Conservation (phyloP, 164 flowering plant genomes). For the Tetrastigma voinierianum region DNA sequence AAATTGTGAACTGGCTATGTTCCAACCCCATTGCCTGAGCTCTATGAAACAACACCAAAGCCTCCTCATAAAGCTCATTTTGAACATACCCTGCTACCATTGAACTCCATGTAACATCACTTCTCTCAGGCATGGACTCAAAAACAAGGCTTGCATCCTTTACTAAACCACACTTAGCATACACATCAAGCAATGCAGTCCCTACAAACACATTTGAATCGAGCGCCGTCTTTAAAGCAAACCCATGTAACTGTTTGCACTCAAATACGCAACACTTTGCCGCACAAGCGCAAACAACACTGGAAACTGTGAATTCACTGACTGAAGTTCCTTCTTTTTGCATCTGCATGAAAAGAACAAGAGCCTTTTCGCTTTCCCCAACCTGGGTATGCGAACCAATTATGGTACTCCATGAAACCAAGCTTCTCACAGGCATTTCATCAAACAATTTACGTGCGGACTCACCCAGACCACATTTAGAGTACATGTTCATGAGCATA, state of each 20-base stretch:
- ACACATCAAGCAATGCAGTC: slow-evolving; percentile 82
- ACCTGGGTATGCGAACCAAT: slow-evolving; percentile 53
- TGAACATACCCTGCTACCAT: slow-evolving; percentile 82
- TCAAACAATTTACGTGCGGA: slow-evolving; percentile 68
- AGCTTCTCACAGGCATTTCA: slow-evolving; percentile 56
- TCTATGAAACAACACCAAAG: slow-evolving; percentile 46
- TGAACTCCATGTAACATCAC: slow-evolving; percentile 85
- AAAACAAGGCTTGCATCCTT: slow-evolving; percentile 56
- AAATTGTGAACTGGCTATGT: slow-evolving; percentile 51
- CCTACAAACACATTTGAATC: slow-evolving; percentile 63
- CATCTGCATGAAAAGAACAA: slow-evolving; percentile 57
- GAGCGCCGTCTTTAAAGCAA: slow-evolving; percentile 52
- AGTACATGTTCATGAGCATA: slow-evolving; percentile 72
- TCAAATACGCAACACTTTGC: slow-evolving; percentile 44
- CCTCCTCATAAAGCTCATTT: slow-evolving; percentile 75
- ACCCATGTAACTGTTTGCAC: slow-evolving; percentile 74
- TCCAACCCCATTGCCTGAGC: slow-evolving; percentile 40
- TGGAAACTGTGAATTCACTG: slow-evolving; percentile 72
- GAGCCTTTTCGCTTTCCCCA: slow-evolving; percentile 48
- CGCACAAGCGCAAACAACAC: slow-evolving; percentile 81
- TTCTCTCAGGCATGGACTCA: slow-evolving; percentile 53
- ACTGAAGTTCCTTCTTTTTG: slow-evolving; percentile 40
- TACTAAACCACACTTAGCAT: slow-evolving; percentile 62
- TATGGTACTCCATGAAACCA: slow-evolving; percentile 83
- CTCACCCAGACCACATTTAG: slow-evolving; percentile 54